Base-by-base conservation (phyloP, 2,329 filamentous ascomycete species). In the Didymella keratinophila region DNA sequence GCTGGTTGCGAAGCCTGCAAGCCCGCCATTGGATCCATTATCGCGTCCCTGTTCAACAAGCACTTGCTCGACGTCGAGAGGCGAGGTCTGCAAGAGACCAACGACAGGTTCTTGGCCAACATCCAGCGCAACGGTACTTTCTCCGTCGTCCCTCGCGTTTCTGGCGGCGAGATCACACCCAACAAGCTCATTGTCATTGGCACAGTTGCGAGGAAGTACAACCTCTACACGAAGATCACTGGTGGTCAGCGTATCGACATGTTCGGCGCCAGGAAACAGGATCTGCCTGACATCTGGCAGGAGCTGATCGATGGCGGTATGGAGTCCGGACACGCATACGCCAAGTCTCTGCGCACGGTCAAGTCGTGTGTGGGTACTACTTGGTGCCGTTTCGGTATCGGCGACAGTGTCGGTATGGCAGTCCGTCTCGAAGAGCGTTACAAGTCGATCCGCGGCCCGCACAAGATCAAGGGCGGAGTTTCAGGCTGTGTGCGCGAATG, bases 81-180 rank as follows among this genome's bases (percentile, higher is more conserved):
- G 3, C 86, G 91, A 71, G 91, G 91, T 21, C 83, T 96, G 0
- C 93, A 96, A 76, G 93, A 97, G 60, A 97, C 93, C 5, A 97
- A 97, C 74, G 93, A 97, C 76, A 84, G 89, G 43, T 97, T 91
- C 76, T 80, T 97, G 48, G 93, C 87, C 50, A 97, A 97, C 73
- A 95, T 97, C 54, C 93, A 97, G 76, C 86, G 93, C 36, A 93
- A 97, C 76, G 93, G 93, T 39, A 97, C 92, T 0, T 97, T 93
- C 77, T 94, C 90, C 1, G 92, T 97, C 11, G 85, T 97, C 0
- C 93, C 93, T 2, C 87, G 93, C 43, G 87, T 97, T 1, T 84
- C 91, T 2, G 93, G 86, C 44, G 93, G 93, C 59, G 93, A 97
- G 76, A 95, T 97, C 71, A 95, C 91, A 0, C 88, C 93, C 0